A percentile compares a stretch with the other conserved stretches of the same genome.
phyloP scores from a whole-genome alignment of 2,329 filamentous ascomycete genomes.

The Ophiocordyceps camponoti-rufipedis region DNA sequence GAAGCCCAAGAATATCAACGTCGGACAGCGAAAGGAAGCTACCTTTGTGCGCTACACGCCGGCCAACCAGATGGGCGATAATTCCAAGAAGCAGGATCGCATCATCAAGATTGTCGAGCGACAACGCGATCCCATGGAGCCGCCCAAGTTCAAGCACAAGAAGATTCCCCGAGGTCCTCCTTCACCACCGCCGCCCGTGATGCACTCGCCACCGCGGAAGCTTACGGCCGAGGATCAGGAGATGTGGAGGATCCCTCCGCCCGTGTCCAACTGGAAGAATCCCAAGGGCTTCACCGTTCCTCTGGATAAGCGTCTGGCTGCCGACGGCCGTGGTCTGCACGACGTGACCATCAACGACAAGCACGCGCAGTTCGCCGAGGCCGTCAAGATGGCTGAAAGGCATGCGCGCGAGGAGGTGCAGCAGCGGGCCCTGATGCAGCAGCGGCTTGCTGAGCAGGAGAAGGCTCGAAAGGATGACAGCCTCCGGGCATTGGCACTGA shows the following conservation, averaged over 20 bases:
- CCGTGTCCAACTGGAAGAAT: conserved; percentile 98
- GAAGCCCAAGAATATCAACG: conserved; percentile 88
- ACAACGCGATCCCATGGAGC: conserved; percentile 88
- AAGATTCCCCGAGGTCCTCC: conserved; percentile 89
- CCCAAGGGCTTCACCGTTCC: conserved; percentile 95
- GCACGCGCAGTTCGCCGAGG: conserved; percentile 90
- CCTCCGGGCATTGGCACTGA: conserved; percentile 70
- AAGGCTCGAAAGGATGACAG: conserved; percentile 89
- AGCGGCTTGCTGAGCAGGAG: conserved; percentile 89
- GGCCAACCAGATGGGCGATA: conserved; percentile 86
- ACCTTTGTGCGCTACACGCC: conserved; percentile 94
- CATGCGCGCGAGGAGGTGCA: conserved; percentile 93
- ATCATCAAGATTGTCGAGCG: conserved; percentile 98
- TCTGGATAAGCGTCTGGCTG: conserved; percentile 84
- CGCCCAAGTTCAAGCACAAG: conserved; percentile 97
- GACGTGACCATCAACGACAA: conserved; percentile 97
- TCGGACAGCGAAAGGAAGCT: conserved; percentile 61
- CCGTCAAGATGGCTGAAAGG: conserved; percentile 81
- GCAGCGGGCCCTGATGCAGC: conserved; percentile 85
- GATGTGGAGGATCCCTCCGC: conserved; percentile 75
- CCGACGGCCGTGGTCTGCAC: conserved; percentile 78
- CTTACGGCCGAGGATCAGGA: conserved; percentile 95
- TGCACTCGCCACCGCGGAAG: conserved; percentile 89
- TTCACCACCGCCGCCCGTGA: conserved; percentile 78
- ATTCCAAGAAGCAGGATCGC: conserved; percentile 73